Conservation (phyloP, 805 yeast genomes). For the Allodekkera sacchari region DNA sequence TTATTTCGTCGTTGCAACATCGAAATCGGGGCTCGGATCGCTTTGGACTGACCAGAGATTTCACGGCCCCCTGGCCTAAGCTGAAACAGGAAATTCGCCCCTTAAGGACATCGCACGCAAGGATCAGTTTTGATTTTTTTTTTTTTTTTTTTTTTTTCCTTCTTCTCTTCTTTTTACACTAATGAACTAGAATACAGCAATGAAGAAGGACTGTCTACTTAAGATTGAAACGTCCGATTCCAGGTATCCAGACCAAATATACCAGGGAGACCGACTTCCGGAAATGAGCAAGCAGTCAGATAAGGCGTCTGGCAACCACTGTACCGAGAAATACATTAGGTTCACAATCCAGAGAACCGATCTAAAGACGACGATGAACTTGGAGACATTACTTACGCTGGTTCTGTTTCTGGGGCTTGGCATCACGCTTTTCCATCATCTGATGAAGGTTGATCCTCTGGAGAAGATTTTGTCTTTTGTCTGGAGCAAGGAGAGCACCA, state of each 20-base stretch:
- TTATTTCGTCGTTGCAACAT: too few species aligned
- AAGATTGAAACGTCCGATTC: conserved; percentile 20
- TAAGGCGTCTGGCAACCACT: neutral
- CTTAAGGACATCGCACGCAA: too few species aligned
- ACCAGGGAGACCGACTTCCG: conserved; percentile 6
- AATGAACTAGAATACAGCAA: conserved; percentile 2
- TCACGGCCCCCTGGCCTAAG: too few species aligned
- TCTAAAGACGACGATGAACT: neutral
- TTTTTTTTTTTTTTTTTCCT: too few species aligned
- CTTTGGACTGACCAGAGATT: too few species aligned
- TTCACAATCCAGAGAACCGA: conserved; percentile 8
- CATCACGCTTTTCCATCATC: conserved; percentile 5
- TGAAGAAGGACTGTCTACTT: conserved; percentile 19
- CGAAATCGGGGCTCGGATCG: too few species aligned
- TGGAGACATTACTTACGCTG: conserved; percentile 1
- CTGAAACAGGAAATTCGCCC: too few species aligned
- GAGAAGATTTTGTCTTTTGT: conserved; percentile 2
- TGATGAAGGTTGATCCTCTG: conserved; percentile 8
- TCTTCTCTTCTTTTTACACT: too few species aligned
- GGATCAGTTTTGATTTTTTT: too few species aligned
- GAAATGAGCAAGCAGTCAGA: neutral
- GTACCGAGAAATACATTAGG: conserved; percentile 10
- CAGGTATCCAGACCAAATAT: conserved; percentile 11
- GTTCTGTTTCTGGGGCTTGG: conserved; percentile 4
- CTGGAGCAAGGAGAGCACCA: neutral